phyloP scores from a whole-genome alignment of 192 early-diverging fungal genomes.

The Backusella australiensis region DNA sequence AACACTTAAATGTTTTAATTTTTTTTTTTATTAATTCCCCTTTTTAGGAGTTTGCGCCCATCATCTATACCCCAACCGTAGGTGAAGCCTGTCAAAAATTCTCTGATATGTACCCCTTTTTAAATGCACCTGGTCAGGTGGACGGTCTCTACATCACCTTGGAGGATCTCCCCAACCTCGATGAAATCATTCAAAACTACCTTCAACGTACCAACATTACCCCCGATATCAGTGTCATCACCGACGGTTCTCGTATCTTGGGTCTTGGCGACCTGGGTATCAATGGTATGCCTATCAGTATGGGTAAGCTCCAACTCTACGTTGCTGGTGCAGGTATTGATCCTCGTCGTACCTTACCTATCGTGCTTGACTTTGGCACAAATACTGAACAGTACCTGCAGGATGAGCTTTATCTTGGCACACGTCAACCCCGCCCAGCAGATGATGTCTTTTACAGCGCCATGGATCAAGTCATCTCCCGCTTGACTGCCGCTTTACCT shows the following conservation, averaged over 20 bases:
- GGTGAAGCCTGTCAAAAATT: slow-evolving; percentile 84
- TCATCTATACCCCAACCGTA: slow-evolving; percentile 86
- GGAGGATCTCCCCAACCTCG: slow-evolving; percentile 70
- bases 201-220: slow-evolving; percentile 47
- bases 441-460: slow-evolving; percentile 75
- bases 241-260: slow-evolving; percentile 92
- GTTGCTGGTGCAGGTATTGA: slow-evolving; percentile 84
- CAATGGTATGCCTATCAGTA: slow-evolving; percentile 94
- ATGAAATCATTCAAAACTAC: slow-evolving; percentile 79
- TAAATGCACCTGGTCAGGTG: slow-evolving; percentile 62
- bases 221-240: slow-evolving; percentile 90
- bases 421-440: slow-evolving; percentile 62
- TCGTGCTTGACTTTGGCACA: slow-evolving; percentile 90
- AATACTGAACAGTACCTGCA: slow-evolving; percentile 78
- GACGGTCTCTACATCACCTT: slow-evolving; percentile 90
- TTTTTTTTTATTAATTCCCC: not conserved
- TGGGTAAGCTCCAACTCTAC: slow-evolving; percentile 94
- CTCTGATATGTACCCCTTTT: slow-evolving; percentile 85
- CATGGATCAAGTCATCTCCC: slow-evolving; percentile 78
- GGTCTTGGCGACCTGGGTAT: slow-evolving; percentile 94
- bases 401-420: slow-evolving; percentile 90
- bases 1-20: not conserved
- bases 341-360: slow-evolving; percentile 83
- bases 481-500: slow-evolving; percentile 70
- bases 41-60: slow-evolving; percentile 66